Evolutionary conservation across 75 land plant species (phyloP), one percentile per base, ranked within the genome.

Genomic region (Pseudotsuga menziesii): DNA sequence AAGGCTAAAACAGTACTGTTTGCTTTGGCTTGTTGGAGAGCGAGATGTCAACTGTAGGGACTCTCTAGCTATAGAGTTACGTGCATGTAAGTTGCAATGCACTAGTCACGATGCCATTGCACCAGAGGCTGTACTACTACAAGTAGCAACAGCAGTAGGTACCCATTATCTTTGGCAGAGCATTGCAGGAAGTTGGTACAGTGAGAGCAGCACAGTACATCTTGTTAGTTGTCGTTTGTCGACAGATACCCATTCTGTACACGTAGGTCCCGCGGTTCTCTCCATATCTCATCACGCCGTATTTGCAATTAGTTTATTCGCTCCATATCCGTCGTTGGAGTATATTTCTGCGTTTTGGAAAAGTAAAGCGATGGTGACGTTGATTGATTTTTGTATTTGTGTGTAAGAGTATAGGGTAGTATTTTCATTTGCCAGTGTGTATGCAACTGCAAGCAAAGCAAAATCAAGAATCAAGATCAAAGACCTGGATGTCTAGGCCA

Each of bases 291-390:
- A 63, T 26, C 16, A 14, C 66, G 27, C 66, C 15, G 3, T 63
- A 26, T 63, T 63, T 63, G 16, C 54, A 48, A 8, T 48, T 48
- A 62, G 13, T 29, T 62, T 62, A 62, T 62, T 62, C 66, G 36
- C 66, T 62, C 29, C 66, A 62, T 32, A 62, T 62, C 16, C 39
- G 69, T 64, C 69, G 39, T 32, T 19, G 39, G 29, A 32, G 69
- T 29, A 64, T 64, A 64, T 64, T 64, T 29, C 32, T 64, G 69
- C 69, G 69, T 64, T 64, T 64, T 17, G 69, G 69, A 64, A 64
- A 64, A 64, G 69, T 16, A 64, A 64, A 64, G 69, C 14, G 35
- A 64, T 32, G 8, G 1, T 36, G 69, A 64, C 20, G 69, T 64
- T 64, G 69, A 64, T 32, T 64, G 69, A 64, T 64, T 64, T 32